Conservation (phyloP, 2,329 filamentous ascomycete species). For the Ophioceras dolichostomum region DNA sequence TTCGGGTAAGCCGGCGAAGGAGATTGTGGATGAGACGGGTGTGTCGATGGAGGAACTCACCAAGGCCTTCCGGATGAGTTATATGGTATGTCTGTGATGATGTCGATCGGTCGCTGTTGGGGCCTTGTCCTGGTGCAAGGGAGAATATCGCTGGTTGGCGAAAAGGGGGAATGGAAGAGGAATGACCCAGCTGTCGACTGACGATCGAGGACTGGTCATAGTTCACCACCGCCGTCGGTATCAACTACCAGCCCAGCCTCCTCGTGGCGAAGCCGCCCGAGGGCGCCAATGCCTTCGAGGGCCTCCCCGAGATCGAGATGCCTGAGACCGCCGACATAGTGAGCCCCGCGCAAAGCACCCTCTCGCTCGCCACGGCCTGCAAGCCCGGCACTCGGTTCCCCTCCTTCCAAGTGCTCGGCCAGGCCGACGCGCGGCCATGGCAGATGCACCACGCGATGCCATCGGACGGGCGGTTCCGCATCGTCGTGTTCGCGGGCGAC, state of each 20-base stretch:
- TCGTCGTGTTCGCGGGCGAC: conserved; percentile 51
- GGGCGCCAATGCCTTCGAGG: conserved; percentile 4
- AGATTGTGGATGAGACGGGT: conserved; percentile 41
- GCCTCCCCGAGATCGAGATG: not conserved
- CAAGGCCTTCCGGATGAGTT: conserved; percentile 2
- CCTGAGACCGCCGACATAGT: not conserved
- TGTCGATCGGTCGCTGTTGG: no score
- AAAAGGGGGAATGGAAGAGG: not conserved
- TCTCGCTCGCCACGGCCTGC: conserved; percentile 28
- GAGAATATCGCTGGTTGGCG: no score
- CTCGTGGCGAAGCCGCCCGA: conserved; percentile 1
- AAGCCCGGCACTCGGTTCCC: conserved; percentile 45
- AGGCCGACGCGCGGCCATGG: conserved; percentile 41
- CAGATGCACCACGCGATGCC: conserved; percentile 44
- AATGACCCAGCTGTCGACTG: conserved; percentile 1
- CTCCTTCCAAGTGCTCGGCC: conserved; percentile 46
- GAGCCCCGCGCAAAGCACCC: conserved; percentile 18
- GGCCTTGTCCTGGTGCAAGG: no score
- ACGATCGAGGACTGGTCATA: not conserved
- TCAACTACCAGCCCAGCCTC: conserved; percentile 4
- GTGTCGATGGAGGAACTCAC: conserved; percentile 40
- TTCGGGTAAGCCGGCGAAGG: conserved; percentile 36
- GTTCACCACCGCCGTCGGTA: conserved; percentile 5
- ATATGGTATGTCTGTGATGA: conserved; percentile 3
- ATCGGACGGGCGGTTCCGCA: conserved; percentile 44